A percentile compares a stretch with the other conserved stretches of the same genome.
Conservation (phyloP, 441 rosid species). For the Adansonia grandidieri region DNA sequence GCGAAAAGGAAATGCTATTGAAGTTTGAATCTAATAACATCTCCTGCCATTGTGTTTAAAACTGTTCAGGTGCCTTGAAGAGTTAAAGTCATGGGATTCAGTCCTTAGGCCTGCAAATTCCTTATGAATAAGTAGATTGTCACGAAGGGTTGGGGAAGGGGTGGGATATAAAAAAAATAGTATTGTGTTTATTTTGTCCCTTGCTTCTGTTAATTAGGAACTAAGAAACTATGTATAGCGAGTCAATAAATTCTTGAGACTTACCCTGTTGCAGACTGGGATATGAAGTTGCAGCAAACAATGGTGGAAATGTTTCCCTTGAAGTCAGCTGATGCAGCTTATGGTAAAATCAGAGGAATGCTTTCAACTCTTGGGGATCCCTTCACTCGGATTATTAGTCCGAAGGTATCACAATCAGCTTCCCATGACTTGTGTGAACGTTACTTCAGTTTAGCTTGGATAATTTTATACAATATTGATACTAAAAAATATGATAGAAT, state of each 20-base stretch:
- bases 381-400: constrained; percentile 84
- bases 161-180: background rate
- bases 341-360: constrained; percentile 73
- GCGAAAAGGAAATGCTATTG: background rate
- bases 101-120: background rate
- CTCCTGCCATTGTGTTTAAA: background rate
- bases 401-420: constrained; percentile 57
- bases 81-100: background rate
- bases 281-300: constrained; percentile 80
- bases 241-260: constrained; percentile 5
- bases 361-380: constrained; percentile 96
- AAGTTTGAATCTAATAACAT: constrained; percentile 1
- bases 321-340: constrained; percentile 83
- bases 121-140: background rate
- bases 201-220: background rate
- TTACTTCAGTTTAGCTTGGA: background rate
- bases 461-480: background rate
- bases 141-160: background rate
- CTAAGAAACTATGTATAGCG: background rate
- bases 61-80: background rate
- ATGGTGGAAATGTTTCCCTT: constrained; percentile 93
- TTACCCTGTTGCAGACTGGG: constrained; percentile 70
- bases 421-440: background rate
- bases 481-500: background rate
- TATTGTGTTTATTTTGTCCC: background rate